These are phyloP conservation scores for Gloeostereum incarnatum DNA, from an alignment of 768 basidiomycete species.

Conservation along the genomic window DNA sequence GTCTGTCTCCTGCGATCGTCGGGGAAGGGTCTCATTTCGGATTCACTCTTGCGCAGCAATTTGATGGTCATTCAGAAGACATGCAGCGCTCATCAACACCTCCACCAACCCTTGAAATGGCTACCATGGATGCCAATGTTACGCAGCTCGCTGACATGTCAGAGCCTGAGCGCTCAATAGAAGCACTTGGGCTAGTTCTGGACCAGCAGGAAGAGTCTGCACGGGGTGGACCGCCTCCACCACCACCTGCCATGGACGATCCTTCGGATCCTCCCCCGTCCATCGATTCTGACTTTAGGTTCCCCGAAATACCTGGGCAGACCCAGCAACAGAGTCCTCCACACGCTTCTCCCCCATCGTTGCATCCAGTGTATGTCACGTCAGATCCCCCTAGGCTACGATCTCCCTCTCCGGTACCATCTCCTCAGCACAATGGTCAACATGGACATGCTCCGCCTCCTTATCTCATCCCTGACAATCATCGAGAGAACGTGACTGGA, in stretches of 20 bases:
- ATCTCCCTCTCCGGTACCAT: conserved; percentile 19
- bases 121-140: conserved; percentile 60
- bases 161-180: conserved; percentile 43
- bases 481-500: conserved; percentile 39
- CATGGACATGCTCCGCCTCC: conserved; percentile 70
- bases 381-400: conserved; percentile 22
- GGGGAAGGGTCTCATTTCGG: conserved; percentile 80
- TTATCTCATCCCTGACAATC: conserved; percentile 54
- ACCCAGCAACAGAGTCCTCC: conserved; percentile 23
- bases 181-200: conserved; percentile 48
- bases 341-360: conserved; percentile 22
- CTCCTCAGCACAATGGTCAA: conserved; percentile 24
- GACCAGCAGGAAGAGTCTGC: conserved; percentile 37
- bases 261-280: conserved; percentile 84
- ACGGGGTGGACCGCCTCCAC: conserved; percentile 47
- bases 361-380: conserved; percentile 17
- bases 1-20: conserved; percentile 27
- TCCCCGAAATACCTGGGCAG: no score
- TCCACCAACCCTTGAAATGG: conserved; percentile 71
- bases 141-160: conserved; percentile 53
- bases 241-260: conserved; percentile 78
- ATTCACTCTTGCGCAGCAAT: conserved; percentile 61
- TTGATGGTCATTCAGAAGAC: conserved; percentile 73
- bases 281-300: conserved; percentile 72
- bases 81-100: conserved; percentile 57